Conservation (phyloP, 768 basidiomycete genomes). For the Sporobolomyces pararoseus region DNA sequence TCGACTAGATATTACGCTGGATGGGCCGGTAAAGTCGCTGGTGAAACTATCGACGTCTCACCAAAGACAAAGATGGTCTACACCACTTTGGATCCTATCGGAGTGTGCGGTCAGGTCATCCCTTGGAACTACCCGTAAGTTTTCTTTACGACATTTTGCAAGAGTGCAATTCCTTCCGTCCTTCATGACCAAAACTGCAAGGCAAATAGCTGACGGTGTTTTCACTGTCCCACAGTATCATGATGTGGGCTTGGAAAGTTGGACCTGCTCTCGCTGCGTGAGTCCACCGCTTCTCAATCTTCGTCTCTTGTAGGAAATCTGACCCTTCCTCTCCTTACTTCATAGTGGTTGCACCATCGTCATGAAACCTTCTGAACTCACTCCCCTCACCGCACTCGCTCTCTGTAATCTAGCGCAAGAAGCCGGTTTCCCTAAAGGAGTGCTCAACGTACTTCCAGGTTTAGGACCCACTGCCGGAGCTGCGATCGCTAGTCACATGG, state of each 20-base stretch:
- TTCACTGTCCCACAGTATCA: conserved; percentile 52
- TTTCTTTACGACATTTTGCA: not conserved
- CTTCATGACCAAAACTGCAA: too few relatives aligned
- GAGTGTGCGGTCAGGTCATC: conserved; percentile 80
- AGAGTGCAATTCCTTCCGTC: too few relatives aligned
- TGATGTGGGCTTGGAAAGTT: conserved; percentile 68
- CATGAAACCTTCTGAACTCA: conserved; percentile 74
- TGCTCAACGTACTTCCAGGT: conserved; percentile 79
- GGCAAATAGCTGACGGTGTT: too few relatives aligned
- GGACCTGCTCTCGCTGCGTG: conserved; percentile 78
- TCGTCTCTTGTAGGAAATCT: not conserved
- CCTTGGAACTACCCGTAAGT: conserved; percentile 45
- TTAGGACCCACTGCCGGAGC: conserved; percentile 77
- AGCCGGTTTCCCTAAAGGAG: conserved; percentile 88
- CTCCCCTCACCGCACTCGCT: conserved; percentile 34
- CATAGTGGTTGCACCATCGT: conserved; percentile 75
- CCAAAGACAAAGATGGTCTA: conserved; percentile 66
- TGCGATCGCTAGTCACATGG: conserved; percentile 72
- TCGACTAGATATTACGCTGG: conserved; percentile 73
- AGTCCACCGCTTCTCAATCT: not conserved
- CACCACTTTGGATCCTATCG: conserved; percentile 83
- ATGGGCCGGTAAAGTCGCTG: conserved; percentile 79
- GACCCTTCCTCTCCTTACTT: not conserved
- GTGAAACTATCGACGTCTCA: conserved; percentile 79
- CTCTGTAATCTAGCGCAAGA: conserved; percentile 73